Evolutionary conservation across 768 basidiomycete genomes (phyloP).

Genomic region (Tylopilus subfusipes): DNA sequence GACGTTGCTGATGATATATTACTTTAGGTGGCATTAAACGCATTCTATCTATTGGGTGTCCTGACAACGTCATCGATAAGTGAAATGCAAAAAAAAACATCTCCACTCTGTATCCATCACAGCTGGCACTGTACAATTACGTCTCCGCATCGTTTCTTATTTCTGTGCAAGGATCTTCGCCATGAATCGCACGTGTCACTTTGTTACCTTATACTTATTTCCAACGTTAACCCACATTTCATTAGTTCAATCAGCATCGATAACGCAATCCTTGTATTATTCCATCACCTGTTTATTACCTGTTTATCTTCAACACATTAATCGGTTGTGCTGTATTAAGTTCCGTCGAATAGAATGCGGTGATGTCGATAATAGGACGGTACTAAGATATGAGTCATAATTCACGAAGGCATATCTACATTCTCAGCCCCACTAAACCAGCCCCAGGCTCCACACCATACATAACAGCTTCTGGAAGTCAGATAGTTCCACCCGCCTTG

Average conservation of each 20-base stretch:
- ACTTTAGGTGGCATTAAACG: constrained; percentile 28
- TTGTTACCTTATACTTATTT: background rate
- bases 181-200: background rate
- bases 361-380: constrained; percentile 6
- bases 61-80: constrained; percentile 3
- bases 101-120: background rate
- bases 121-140: background rate
- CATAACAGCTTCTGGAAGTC: background rate
- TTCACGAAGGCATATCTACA: constrained; percentile 6
- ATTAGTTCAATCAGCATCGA: background rate
- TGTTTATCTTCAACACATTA: background rate
- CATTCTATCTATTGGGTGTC: constrained; percentile 21
- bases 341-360: background rate
- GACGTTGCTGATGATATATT: constrained; percentile 5
- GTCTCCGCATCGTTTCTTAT: background rate
- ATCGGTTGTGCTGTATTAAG: background rate
- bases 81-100: constrained; percentile 9
- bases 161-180: background rate
- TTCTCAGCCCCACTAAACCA: background rate
- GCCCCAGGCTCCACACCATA: background rate
- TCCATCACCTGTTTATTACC: background rate
- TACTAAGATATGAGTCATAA: constrained; percentile 23
- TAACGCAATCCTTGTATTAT: background rate
- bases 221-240: background rate
- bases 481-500: constrained; percentile 19